Evolutionary conservation across 2,329 filamentous ascomycete species (phyloP), one percentile per base, ranked within the genome.

Genomic region (Nigrograna mackinnonii): DNA sequence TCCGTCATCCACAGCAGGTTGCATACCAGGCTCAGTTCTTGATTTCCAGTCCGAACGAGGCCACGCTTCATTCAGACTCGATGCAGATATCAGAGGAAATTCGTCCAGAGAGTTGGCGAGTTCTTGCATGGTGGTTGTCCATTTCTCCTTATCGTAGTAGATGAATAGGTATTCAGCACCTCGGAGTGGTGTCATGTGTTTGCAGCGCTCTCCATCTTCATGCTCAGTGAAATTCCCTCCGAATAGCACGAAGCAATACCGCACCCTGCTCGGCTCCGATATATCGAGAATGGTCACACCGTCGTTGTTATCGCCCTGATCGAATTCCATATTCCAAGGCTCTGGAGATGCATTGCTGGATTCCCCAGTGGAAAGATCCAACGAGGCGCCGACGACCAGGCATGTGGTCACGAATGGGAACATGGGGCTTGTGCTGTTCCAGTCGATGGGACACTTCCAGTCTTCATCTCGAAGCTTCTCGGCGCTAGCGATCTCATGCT

Each of bases 271-370:
- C 5, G 35, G 32, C 7, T 52, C 36, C 5, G 56, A 52, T 21
- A 59, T 51, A 36, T 59, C 54, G 9, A 60, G 32, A n/a, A 60
- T 43, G 3, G 57, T 58, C 14, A 60, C 49, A 4, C 52, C 55
- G 39, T 54, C 48, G 21, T 50, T 47, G 26, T 52, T 50, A 35
- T 47, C 52, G 21, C 35, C 31, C 38, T 18, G 36, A 32, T 39
- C 11, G 11, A 31, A 46, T 9, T 16, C 5, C 9, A 39, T 41
- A 37, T 48, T 50, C 37, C 41, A 44, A 3, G 30, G 41, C 18
- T 28, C 24, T 9, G n/a, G 24, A 9, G 24, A 9, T n/a, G 24
- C 24, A n/a, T 9, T n/a, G 24, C n/a, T 28, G n/a, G 24, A 28
- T 9, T 28, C 9, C n/a, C 24, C 24, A n/a, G 24, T 28, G 9